phyloP scores from a whole-genome alignment of 2,329 filamentous ascomycete genomes.

The Aureobasidium sp. region DNA sequence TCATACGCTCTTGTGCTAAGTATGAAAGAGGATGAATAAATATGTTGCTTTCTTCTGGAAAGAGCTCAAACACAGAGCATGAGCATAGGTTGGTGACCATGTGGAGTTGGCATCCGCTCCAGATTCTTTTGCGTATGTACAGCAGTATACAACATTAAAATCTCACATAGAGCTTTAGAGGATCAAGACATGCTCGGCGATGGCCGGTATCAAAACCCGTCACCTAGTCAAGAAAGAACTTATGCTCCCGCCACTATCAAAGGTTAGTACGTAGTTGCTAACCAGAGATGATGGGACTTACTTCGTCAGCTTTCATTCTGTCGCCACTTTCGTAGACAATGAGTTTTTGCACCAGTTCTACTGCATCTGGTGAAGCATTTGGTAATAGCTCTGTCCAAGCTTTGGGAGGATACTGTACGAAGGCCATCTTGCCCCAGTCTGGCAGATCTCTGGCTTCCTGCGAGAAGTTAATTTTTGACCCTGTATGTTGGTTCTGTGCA shows the following conservation, averaged over 20 bases:
- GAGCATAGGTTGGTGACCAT: background rate
- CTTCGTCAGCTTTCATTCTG: constrained; percentile 61
- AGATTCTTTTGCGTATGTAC: background rate
- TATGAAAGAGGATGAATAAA: background rate
- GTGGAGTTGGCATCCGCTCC: background rate
- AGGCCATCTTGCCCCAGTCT: constrained; percentile 83
- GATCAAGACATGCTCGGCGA: background rate
- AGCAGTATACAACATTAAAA: background rate
- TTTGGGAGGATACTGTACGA: constrained; percentile 62
- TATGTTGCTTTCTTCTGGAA: background rate
- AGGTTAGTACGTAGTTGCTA: background rate
- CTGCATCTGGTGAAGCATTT: constrained; percentile 49
- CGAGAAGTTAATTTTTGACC: background rate
- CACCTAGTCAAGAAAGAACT: background rate
- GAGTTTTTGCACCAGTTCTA: constrained; percentile 59
- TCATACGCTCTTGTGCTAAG: background rate
- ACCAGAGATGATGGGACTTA: background rate
- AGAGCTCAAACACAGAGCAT: too few species aligned
- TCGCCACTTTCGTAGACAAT: constrained; percentile 65
- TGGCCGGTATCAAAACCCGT: background rate
- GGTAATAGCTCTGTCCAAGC: constrained; percentile 66
- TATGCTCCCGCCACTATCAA: constrained; percentile 1
- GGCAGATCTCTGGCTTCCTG: constrained; percentile 61
- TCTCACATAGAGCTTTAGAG: background rate
- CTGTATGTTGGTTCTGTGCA: background rate